phyloP scores from a whole-genome alignment of 176 grass and related monocot species.

The Oryza longistaminata region DNA sequence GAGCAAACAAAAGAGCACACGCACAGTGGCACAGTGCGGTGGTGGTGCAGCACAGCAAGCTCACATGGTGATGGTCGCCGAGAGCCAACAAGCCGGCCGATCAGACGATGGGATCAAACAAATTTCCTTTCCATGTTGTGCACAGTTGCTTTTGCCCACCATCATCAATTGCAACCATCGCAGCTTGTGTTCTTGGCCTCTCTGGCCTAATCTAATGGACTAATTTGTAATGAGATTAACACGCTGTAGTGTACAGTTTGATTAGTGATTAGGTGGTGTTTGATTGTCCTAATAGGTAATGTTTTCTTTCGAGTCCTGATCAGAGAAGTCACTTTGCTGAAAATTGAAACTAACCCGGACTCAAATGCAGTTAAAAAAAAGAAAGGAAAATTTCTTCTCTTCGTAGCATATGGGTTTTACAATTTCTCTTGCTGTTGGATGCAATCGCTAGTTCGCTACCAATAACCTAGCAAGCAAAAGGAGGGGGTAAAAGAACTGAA shows the following conservation, averaged over 20 bases:
- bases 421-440: constrained; percentile 33
- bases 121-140: constrained; percentile 23
- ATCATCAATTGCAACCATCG: neutral
- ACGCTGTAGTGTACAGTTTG: neutral
- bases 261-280: neutral
- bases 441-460: neutral
- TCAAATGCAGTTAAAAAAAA: neutral
- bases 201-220: neutral
- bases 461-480: neutral
- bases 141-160: constrained; percentile 15
- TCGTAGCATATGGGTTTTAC: constrained; percentile 34
- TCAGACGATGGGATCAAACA: constrained; percentile 36
- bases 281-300: neutral
- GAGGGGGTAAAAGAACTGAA: neutral
- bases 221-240: neutral
- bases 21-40: neutral
- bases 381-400: neutral
- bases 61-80: constrained; percentile 36
- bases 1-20: constrained; percentile 22
- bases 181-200: neutral
- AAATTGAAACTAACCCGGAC: neutral
- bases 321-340: neutral
- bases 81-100: constrained; percentile 13
- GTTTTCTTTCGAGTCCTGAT: neutral
- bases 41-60: neutral